phyloP scores from a whole-genome alignment of 148 eudicot species.

The Oxyria digyna region DNA sequence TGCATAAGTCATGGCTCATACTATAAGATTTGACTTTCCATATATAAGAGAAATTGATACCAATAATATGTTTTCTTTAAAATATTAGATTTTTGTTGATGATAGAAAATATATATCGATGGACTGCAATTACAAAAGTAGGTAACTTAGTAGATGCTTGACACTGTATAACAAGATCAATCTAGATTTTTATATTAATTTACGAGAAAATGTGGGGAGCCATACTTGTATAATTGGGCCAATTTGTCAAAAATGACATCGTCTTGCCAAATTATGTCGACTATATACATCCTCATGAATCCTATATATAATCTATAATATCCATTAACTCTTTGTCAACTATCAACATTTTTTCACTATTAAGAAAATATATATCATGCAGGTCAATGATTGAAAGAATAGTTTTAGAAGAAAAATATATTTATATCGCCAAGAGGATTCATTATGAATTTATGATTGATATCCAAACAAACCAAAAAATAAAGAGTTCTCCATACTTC shows the following conservation, averaged over 20 bases:
- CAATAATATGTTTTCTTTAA: no score
- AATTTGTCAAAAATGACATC: slow-evolving; percentile 2
- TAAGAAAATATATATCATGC: no score
- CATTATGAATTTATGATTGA: no score
- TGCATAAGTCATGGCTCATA: no score
- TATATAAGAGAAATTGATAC: no score
- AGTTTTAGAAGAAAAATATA: not conserved
- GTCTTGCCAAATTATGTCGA: not conserved
- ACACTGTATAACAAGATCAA: not conserved
- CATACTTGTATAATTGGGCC: not conserved
- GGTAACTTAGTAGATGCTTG: not conserved
- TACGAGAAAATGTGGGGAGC: not conserved
- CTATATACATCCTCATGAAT: not conserved
- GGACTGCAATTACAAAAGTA: not conserved
- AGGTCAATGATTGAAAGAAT: no score
- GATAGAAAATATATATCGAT: not conserved
- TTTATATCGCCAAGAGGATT: not conserved
- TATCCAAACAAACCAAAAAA: no score
- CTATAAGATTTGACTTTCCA: no score
- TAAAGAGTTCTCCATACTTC: no score
- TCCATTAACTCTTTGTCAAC: not conserved
- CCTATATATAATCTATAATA: not conserved
- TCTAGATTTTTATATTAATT: not conserved
- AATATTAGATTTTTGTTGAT: not conserved
- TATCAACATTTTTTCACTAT: not conserved